Evolutionary conservation across 495 filamentous ascomycete species (phyloP), one percentile per base, ranked within the genome.

Genomic region (Thermothielavioides terrestris): DNA sequence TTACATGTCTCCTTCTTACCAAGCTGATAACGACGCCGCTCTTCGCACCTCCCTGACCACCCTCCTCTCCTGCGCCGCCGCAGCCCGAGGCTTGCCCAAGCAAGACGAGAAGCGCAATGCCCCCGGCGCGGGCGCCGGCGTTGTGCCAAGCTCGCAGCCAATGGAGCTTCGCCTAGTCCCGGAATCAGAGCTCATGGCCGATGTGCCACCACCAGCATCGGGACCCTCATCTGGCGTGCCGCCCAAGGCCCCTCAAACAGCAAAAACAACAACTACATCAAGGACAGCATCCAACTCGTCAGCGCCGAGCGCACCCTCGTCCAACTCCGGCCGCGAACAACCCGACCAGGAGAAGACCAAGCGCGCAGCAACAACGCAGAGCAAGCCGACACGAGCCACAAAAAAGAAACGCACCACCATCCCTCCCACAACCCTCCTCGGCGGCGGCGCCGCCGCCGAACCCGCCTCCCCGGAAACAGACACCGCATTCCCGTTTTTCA

Each of bases 21-120:
- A 85, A 53, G 80, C 86, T 21, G 89, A 95, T 47, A 89, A 96
- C 56, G 92, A 98, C 63, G 91, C 88, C 21, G 92, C 90, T 0
- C 79, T 98, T 1, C 82, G 92, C 31, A 89, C 92, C 6, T 94
- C 87, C 48, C 74, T 98, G 4, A 94, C 89, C 6, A 98, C 92
- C 3, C 78, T 98, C n/a, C 79, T 98, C 4, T 94, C 89, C 35
- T 90, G 86, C 61, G 92, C 88, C 1, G 89, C 91, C 2, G 89
- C 89, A 3, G 91, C 88, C 2, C 78, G 92, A 20, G 83, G 86
- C 20, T 72, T 92, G 4, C 80, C 86, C 1, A 95, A 94, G 60
- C 60, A 65, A 27, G 66, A 66, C 42, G 68, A 73, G 25, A 57
- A 56, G 18, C 63, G 55, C 31, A 58, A 58, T 32, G 45, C 61